Conservation (phyloP, 768 basidiomycete species). For the Hortiboletus flavorubellus region DNA sequence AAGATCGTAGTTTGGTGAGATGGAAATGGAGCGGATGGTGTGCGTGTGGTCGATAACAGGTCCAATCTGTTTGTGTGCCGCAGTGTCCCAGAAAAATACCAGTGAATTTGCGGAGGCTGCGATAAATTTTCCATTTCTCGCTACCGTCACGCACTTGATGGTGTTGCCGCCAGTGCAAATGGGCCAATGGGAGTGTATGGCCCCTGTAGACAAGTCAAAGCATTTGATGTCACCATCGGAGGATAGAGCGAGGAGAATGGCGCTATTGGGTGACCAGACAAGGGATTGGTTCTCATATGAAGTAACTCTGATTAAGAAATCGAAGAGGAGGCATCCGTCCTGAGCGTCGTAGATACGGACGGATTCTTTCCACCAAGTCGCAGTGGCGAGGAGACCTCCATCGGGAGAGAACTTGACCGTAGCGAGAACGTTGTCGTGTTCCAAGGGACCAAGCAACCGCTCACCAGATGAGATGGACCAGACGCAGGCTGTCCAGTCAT, state of each 20-base stretch:
- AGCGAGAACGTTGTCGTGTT: constrained; percentile 5
- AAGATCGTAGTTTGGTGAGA: constrained; percentile 9
- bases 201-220: neutral
- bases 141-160: constrained; percentile 5
- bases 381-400: constrained; percentile 9
- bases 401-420: constrained; percentile 14
- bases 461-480: constrained; percentile 10
- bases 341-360: constrained; percentile 10
- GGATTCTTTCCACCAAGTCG: constrained; percentile 12
- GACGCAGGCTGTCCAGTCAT: constrained; percentile 10
- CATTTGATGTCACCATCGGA: constrained; percentile 7
- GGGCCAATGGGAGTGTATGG: neutral
- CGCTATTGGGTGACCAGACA: constrained; percentile 4
- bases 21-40: constrained; percentile 2
- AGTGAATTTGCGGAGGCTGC: neutral
- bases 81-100: constrained; percentile 11
- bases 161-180: neutral
- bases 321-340: constrained; percentile 5
- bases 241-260: constrained; percentile 5
- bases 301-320: constrained; percentile 6
- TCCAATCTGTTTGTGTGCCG: constrained; percentile 2
- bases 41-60: constrained; percentile 3
- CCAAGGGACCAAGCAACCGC: constrained; percentile 5
- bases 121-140: constrained; percentile 10
- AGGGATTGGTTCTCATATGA: constrained; percentile 13